Base-by-base conservation (phyloP, 129 eudicot genomes). In the Flaveria linearis region DNA sequence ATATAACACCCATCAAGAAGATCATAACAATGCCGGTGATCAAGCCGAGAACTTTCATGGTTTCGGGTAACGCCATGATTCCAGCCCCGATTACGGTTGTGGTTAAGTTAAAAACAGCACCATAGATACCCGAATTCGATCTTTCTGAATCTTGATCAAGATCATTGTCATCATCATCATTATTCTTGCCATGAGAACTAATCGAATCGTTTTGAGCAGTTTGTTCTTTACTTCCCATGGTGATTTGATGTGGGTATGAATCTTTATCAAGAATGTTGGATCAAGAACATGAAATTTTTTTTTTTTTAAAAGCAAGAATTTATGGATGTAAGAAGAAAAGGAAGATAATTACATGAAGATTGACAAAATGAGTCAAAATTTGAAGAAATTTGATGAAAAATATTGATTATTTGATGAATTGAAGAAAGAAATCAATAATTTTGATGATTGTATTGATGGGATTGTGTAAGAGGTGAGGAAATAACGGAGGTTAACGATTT, bases 1-100 rank as follows among this genome's bases (percentile, higher is more conserved):
- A 80, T 64, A 90, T 68, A 53, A 90, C 17, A 22, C 97, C 98
- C 83, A 93, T 88, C 63, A 93, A 70, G 20, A 85, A 26, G 22
- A 93, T 93, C 78, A 88, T 41, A 39, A 83, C 14, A 13, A 88
- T 30, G 9, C 98, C 98, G 3, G 78, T 72, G 77, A 83, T 80
- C 67, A 93, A 76, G 0, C 98, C 98, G 55, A 93, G 76, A 53
- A 93, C 98, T 74, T 88, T 90, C 98, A 93, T 93, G n/a, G 97
- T 84, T 39, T 97, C 98, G 6, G 98, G 98, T 76, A 93, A 77
- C 14, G 98, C 98, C 98, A 93, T 93, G 52, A 93, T 93, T 61
- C 98, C 98, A 16, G 98, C 98, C 47, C 98, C 98, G 58, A 93
- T 84, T 16, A 93, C 67, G 2, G 97, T 78, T 3, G 98, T 93